Base-by-base conservation (phyloP, 441 rosid genomes). In the Pelargonium fulgidum region DNA sequence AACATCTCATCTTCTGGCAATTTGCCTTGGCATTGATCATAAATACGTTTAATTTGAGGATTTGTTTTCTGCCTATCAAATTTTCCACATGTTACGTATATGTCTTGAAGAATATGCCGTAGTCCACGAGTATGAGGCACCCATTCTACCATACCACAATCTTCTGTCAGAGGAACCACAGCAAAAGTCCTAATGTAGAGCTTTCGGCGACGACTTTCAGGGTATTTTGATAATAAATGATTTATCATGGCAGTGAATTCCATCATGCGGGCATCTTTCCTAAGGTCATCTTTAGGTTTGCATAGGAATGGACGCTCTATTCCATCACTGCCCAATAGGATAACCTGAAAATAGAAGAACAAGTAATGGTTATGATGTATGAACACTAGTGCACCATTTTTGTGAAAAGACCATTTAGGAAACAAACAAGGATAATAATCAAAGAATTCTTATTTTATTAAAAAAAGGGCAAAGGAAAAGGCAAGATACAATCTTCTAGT, bases 201-300 rank as follows among this genome's bases (percentile, higher is more conserved):
- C 83, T 92, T 92, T 83, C 98, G 88, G 67, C 92, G 79, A 69
- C 96, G 89, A 80, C 97, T 95, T 86, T 95, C 99, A 68, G 96
- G 97, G 82, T 89, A 92, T 82, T 92, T 92, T 62, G 95, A 89
- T 73, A 95, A 83, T 70, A 95, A 84, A 67, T 88, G 90, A 76
- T 95, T 95, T 82, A 95, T 95, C 93, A 89, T 95, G 68, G 98
- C 99, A 77, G 86, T 95, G 77, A 95, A 95, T 82, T 95, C 98
- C 98, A 95, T 95, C 99, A 95, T 92, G 69, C 96, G 96, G 67
- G 99, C 98, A 87, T 95, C 99, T 85, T 95, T 95, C 82, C 99
- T 86, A 62, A 95, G 92, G 76, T 95, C 99, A 79, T 92, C 99
- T 85, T 92, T 92, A 56, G 99, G 98, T 78, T 95, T 95, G 88